Percentiles rank a stretch among this genome's conserved stretches.
Evolutionary conservation across 495 filamentous ascomycete genomes (phyloP).

Genomic region (Penicillium desertorum): DNA sequence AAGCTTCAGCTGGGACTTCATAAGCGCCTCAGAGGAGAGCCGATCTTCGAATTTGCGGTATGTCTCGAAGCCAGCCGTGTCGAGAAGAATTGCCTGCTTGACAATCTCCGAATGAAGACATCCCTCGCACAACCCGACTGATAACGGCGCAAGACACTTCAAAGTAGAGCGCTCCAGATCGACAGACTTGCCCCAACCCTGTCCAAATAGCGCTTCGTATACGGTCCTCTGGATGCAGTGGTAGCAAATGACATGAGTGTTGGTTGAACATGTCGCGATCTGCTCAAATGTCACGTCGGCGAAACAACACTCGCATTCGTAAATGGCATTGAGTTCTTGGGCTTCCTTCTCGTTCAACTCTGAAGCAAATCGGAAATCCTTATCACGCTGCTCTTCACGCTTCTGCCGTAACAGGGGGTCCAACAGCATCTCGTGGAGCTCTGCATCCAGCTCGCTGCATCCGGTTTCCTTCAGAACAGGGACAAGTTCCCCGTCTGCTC

Average conservation of each 20-base stretch:
- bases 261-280: conserved; percentile 68
- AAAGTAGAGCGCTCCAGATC: conserved; percentile 67
- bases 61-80: conserved; percentile 66
- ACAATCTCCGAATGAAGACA: conserved; percentile 66
- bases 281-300: conserved; percentile 76
- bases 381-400: conserved; percentile 55
- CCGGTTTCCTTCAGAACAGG: conserved; percentile 70
- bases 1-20: conserved; percentile 70
- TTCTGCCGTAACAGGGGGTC: conserved; percentile 57
- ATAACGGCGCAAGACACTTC: conserved; percentile 73
- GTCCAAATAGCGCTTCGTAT: conserved; percentile 85
- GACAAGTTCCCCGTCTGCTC: conserved; percentile 42
- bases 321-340: conserved; percentile 62
- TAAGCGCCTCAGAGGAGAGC: conserved; percentile 67
- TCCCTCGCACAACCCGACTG: conserved; percentile 65
- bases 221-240: conserved; percentile 75
- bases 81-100: conserved; percentile 65
- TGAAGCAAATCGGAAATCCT: conserved; percentile 63
- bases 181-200: conserved; percentile 83
- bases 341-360: conserved; percentile 76
- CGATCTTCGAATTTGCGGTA: conserved; percentile 73
- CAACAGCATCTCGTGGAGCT: conserved; percentile 69
- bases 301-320: conserved; percentile 93
- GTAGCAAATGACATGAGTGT: conserved; percentile 83
- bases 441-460: conserved; percentile 73